Base-by-base conservation (phyloP, 371 early-diverging fungal species). In the Chytridiales sp. region DNA sequence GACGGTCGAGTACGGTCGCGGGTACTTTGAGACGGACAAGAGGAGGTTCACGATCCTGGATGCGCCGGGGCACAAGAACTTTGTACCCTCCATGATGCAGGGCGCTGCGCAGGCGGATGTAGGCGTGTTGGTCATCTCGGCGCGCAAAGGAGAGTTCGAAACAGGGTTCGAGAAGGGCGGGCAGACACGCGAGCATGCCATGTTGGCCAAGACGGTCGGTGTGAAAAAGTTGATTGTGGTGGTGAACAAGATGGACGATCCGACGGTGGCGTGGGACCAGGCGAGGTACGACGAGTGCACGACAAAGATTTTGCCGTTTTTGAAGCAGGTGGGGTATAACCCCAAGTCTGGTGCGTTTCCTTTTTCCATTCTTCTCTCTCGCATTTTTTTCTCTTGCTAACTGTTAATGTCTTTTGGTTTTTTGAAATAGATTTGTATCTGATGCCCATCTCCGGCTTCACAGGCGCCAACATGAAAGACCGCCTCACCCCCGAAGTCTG, bases 61-160 rank as follows among this genome's bases (percentile, higher is more conserved):
- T 76, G 98, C 99, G 2, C 99, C 99, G 43, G 99, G 99, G 22
- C 99, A 99, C 83, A 98, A 98, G 80, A 94, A 88, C 77, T 99
- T 87, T 77, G 97, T 99, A 4, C 95, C 97, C n/a, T 93, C 88
- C 76, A 99, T 99, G 99, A 89, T 98, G 61, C 86, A 85, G 63
- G 97, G 97, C 64, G 97, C 96, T 17, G 89, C 95, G 17, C 97
- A 98, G 75, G 97, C 97, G 22, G 98, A 98, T 74, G 82, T 95
- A 39, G 99, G 93, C 61, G 89, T 99, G 13, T 77, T 99, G 59
- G 94, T 99, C 17, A 93, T 99, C 50, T 97, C 98, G 48, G 99
- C 99, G 30, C 87, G 98, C 64, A 93, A 88, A 79, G 99, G 98
- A 71, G 99, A 99, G 81, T 99, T 99, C 69, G 99, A 99, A 82